Conservation (phyloP, 371 early-diverging fungal genomes). For the Batkoa obscura region DNA sequence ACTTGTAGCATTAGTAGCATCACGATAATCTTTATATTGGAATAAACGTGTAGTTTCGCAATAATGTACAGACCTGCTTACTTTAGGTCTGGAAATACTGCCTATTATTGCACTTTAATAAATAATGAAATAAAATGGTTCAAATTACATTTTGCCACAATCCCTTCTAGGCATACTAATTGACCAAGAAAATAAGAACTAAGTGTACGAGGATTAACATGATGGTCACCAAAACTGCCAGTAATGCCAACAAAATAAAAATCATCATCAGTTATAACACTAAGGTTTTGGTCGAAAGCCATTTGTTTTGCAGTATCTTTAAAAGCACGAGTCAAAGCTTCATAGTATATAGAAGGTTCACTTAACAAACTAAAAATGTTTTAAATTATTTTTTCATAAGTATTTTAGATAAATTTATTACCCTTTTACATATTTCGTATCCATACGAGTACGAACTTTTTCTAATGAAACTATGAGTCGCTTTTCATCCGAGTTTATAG, state of each 20-base stretch:
- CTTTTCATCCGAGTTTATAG: background rate
- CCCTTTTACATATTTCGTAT: no score
- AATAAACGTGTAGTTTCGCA: constrained; percentile 66
- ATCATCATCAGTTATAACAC: constrained; percentile 16
- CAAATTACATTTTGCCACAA: constrained; percentile 82
- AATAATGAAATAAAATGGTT: background rate
- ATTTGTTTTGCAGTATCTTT: constrained; percentile 55
- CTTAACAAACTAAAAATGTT: constrained; percentile 43
- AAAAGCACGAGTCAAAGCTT: constrained; percentile 35
- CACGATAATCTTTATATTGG: constrained; percentile 77
- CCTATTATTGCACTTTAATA: constrained; percentile 18
- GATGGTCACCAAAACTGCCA: constrained; percentile 86
- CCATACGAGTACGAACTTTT: background rate
- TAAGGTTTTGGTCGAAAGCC: constrained; percentile 17
- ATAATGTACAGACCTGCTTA: constrained; percentile 87
- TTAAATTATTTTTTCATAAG: no score
- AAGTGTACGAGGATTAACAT: constrained; percentile 83
- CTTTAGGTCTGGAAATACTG: constrained; percentile 94
- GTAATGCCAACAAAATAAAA: constrained; percentile 69
- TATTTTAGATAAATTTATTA: no score
- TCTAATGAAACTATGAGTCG: background rate
- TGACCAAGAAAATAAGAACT: constrained; percentile 66
- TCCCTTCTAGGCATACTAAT: constrained; percentile 94
- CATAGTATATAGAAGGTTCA: constrained; percentile 58
- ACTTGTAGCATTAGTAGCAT: constrained; percentile 39